These are phyloP conservation scores for Suhomyces atakaporum DNA, from an alignment of 1,139 yeast genomes.

Conservation along the genomic window DNA sequence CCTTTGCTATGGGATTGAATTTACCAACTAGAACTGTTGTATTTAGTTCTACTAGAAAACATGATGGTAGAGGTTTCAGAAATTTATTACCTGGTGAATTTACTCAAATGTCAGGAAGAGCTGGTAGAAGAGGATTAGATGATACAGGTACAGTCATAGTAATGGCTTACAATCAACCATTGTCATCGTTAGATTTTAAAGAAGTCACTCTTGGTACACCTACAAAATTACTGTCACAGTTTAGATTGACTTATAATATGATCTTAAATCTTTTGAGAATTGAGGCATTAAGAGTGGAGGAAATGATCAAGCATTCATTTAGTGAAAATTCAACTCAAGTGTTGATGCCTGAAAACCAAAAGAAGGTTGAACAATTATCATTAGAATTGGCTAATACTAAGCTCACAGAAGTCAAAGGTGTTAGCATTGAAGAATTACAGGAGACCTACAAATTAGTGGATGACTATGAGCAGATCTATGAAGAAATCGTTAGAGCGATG, in stretches of 20 bases:
- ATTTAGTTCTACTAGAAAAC: slow-evolving; percentile 80
- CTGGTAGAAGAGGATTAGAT: slow-evolving; percentile 97
- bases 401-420: slow-evolving; percentile 40
- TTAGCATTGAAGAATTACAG: slow-evolving; percentile 43
- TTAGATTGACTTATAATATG: slow-evolving; percentile 94
- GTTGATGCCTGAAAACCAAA: slow-evolving; percentile 82
- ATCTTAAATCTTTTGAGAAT: slow-evolving; percentile 86
- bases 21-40: slow-evolving; percentile 97
- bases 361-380: slow-evolving; percentile 56
- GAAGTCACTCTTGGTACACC: slow-evolving; percentile 86
- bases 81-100: slow-evolving; percentile 91
- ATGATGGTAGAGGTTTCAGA: slow-evolving; percentile 84
- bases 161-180: slow-evolving; percentile 78
- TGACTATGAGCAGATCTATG: slow-evolving; percentile 46
- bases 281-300: slow-evolving; percentile 93
- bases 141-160: slow-evolving; percentile 93
- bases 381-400: slow-evolving; percentile 44
- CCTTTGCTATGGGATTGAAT: slow-evolving; percentile 97
- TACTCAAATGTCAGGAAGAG: slow-evolving; percentile 99
- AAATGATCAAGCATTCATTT: slow-evolving; percentile 94
- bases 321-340: slow-evolving; percentile 90
- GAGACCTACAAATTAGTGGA: slow-evolving; percentile 46
- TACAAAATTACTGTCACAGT: slow-evolving; percentile 86
- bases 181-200: slow-evolving; percentile 62
- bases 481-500: slow-evolving; percentile 49